Percentiles rank a stretch among this genome's conserved stretches.
phyloP scores from a whole-genome alignment of 108 stramenopile genomes.

The Pseudonitzschia pungens region DNA sequence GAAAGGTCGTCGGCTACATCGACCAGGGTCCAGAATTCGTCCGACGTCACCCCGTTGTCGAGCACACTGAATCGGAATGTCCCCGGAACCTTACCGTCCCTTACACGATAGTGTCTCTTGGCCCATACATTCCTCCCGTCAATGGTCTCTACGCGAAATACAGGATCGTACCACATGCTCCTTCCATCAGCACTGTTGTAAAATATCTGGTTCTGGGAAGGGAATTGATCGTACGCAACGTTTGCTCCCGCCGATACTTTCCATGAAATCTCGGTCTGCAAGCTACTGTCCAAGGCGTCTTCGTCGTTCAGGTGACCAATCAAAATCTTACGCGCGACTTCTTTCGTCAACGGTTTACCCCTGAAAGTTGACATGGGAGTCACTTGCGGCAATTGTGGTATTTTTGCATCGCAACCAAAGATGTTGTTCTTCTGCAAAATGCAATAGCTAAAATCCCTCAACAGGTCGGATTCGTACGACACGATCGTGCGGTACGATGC shows the following conservation, averaged over 20 bases:
- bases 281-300: constrained; percentile 41
- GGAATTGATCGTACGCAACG: constrained; percentile 95
- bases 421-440: constrained; percentile 90
- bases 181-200: constrained; percentile 53
- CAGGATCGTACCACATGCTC: constrained; percentile 94
- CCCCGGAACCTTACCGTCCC: constrained; percentile 57
- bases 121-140: constrained; percentile 92
- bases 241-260: constrained; percentile 91
- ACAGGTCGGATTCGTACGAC: constrained; percentile 84
- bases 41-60: constrained; percentile 89
- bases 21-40: constrained; percentile 93
- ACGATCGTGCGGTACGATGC: constrained; percentile 91
- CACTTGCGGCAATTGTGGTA: constrained; percentile 70
- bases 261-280: constrained; percentile 75
- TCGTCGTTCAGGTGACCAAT: constrained; percentile 88
- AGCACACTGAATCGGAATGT: constrained; percentile 75
- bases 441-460: constrained; percentile 89
- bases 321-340: constrained; percentile 68
- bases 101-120: constrained; percentile 80
- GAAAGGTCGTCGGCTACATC: constrained; percentile 90
- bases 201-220: constrained; percentile 90
- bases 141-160: constrained; percentile 92
- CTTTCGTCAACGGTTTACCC: constrained; percentile 65
- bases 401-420: constrained; percentile 75
- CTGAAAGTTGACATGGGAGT: constrained; percentile 63